Percentiles rank a stretch among this genome's conserved stretches.
phyloP scores from a whole-genome alignment of 805 yeast genomes.

The Yarrowia sp. region DNA sequence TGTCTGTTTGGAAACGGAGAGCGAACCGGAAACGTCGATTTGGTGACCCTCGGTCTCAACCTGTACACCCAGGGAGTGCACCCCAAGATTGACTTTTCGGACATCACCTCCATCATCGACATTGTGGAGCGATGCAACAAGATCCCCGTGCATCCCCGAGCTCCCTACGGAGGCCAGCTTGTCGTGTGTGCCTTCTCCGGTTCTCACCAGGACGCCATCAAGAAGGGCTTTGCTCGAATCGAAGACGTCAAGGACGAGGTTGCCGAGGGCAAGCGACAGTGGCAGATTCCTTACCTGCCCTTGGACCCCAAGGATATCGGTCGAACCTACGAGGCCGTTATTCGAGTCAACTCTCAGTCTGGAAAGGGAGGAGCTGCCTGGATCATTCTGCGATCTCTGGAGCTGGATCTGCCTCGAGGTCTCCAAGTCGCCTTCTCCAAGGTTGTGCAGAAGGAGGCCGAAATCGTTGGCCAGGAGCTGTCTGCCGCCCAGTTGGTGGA shows the following conservation, averaged over 20 bases:
- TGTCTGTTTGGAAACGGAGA: constrained; percentile 85
- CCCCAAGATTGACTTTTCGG: constrained; percentile 70
- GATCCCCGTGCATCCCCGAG: constrained; percentile 73
- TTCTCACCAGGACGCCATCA: constrained; percentile 86
- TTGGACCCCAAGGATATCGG: constrained; percentile 84
- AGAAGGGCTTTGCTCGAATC: constrained; percentile 63
- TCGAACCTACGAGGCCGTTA: constrained; percentile 87
- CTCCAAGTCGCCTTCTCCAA: constrained; percentile 73
- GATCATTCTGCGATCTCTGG: constrained; percentile 73
- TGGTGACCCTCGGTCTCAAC: constrained; percentile 73
- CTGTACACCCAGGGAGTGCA: constrained; percentile 75
- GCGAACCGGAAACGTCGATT: constrained; percentile 82
- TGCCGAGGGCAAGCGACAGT: constrained; percentile 40
- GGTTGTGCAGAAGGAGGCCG: constrained; percentile 68
- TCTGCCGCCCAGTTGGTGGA: constrained; percentile 60
- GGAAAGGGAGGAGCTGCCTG: constrained; percentile 91
- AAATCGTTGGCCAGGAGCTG: constrained; percentile 68
- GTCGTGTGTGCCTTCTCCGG: constrained; percentile 84
- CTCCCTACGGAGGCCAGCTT: constrained; percentile 79
- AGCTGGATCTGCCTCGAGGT: constrained; percentile 77
- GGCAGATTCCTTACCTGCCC: constrained; percentile 81
- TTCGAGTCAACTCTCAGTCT: constrained; percentile 81
- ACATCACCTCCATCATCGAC: constrained; percentile 63
- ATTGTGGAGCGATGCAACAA: constrained; percentile 77
- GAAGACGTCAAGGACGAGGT: constrained; percentile 26